Percentiles rank a stretch among this genome's conserved stretches.
Conservation (phyloP, 2,329 filamentous ascomycete genomes). For the Stachybotrys chlorohalonatus region DNA sequence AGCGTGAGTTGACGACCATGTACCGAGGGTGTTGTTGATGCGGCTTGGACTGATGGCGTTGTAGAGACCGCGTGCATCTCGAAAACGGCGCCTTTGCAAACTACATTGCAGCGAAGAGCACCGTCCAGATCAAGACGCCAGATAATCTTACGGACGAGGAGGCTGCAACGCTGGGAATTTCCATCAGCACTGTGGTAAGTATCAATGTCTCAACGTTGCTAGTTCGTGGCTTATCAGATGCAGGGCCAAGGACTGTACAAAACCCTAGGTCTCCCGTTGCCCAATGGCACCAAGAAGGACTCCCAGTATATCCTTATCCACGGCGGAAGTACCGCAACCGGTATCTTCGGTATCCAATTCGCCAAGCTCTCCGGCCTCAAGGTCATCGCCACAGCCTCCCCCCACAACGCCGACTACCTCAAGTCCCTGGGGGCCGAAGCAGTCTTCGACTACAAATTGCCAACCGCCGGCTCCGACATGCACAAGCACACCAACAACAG, state of each 20-base stretch:
- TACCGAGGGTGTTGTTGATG: no score
- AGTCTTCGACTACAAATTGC: conserved; percentile 31
- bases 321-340: conserved; percentile 43
- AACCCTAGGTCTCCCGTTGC: conserved; percentile 32
- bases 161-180: conserved; percentile 34
- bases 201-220: no score
- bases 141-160: conserved; percentile 29
- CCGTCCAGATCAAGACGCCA: conserved; percentile 33
- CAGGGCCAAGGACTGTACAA: conserved; percentile 37
- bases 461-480: conserved; percentile 11
- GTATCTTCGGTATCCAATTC: conserved; percentile 37
- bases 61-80: neutral
- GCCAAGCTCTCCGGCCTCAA: conserved; percentile 25
- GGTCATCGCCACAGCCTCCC: conserved; percentile 28
- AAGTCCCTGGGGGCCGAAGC: conserved; percentile 30
- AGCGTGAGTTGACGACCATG: neutral
- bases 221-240: no score
- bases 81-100: conserved; percentile 30
- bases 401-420: conserved; percentile 28
- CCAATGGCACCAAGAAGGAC: conserved; percentile 25
- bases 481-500: conserved; percentile 9
- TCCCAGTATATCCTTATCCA: conserved; percentile 30
- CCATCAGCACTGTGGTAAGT: conserved; percentile 23
- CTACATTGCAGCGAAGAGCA: conserved; percentile 27
- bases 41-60: neutral